These are phyloP conservation scores for Echites panduratus DNA, from an alignment of 257 asterid genomes.

Conservation along the genomic window DNA sequence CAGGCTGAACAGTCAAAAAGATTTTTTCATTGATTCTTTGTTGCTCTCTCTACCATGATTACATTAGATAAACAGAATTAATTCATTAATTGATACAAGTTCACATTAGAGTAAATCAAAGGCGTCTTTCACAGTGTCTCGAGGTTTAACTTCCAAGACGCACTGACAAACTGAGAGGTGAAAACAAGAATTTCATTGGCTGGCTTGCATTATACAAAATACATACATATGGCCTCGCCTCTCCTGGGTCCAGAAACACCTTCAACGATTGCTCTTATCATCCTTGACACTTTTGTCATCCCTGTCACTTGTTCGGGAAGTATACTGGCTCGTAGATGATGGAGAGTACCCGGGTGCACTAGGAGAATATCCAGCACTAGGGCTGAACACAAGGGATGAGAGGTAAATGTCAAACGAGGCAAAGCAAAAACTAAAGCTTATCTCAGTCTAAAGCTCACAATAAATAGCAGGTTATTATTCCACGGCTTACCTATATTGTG, in stretches of 20 bases:
- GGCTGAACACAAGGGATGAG: slow-evolving; percentile 41
- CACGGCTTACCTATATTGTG: slow-evolving; percentile 67
- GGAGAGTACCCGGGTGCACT: slow-evolving; percentile 97
- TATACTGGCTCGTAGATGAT: slow-evolving; percentile 79
- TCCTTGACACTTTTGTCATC: slow-evolving; percentile 61
- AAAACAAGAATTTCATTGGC: not conserved
- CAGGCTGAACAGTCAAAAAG: not conserved
- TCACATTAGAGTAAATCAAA: not conserved
- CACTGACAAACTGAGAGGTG: not conserved
- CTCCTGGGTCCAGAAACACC: not conserved
- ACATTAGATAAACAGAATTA: not conserved
- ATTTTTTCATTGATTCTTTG: not conserved
- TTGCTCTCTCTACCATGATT: not conserved
- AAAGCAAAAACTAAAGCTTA: not conserved
- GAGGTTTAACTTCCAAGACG: not conserved
- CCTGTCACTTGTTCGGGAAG: slow-evolving; percentile 51
- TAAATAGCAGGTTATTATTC: no score
- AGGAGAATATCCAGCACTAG: slow-evolving; percentile 95
- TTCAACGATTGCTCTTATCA: slow-evolving; percentile 38
- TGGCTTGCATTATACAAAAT: no score
- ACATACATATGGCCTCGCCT: not conserved
- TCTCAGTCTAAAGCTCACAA: not conserved
- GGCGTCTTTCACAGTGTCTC: not conserved
- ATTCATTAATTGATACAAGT: not conserved
- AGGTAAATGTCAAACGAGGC: not conserved